Evolutionary conservation across 345 rosid genomes (phyloP), one percentile per base, ranked within the genome.

Genomic region (Acer campestre): DNA sequence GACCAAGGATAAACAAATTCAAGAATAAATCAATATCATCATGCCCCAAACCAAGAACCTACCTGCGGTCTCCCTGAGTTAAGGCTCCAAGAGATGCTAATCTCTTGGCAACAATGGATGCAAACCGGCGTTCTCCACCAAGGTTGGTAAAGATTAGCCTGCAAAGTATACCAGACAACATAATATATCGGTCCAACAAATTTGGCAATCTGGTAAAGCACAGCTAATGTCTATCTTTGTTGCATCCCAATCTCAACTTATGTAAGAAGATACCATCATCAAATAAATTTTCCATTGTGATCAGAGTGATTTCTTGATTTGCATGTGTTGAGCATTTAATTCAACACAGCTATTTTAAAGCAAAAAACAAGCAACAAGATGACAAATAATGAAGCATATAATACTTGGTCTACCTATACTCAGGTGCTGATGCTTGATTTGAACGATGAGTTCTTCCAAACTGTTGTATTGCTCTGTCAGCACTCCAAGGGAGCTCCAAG

Each of bases 401-500:
- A 75, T 70, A 82, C n/a, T 46, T 58, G 23, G 49, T 77, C 81
- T 76, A 96, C 99, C 99, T 92, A 83, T 96, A 96, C 75, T 91
- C 92, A 73, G 99, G 99, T 64, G 99, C 99, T 74, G 99, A 96
- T 79, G 98, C 94, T 88, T 96, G 99, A 83, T 96, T 96, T 62
- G 99, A 96, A 68, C 99, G 88, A 82, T 93, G 99, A 68, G 98
- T 96, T 88, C 99, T 89, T 77, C 99, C 99, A 80, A 96, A 93
- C 79, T 96, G 99, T 81, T 96, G 99, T 85, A 96, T 96, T 75
- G 99, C 99, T 72, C 98, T 91, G 80, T 96, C 99, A 85, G 99
- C 99, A 93, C 99, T 96, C 99, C 99, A 96, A 56, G 99, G 99
- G 84, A 96, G 99, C 85, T 96, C 99, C 76, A 96, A 75, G 0